Evolutionary conservation across 371 early-diverging fungal genomes (phyloP).

Genomic region (Mortierella sp.): DNA sequence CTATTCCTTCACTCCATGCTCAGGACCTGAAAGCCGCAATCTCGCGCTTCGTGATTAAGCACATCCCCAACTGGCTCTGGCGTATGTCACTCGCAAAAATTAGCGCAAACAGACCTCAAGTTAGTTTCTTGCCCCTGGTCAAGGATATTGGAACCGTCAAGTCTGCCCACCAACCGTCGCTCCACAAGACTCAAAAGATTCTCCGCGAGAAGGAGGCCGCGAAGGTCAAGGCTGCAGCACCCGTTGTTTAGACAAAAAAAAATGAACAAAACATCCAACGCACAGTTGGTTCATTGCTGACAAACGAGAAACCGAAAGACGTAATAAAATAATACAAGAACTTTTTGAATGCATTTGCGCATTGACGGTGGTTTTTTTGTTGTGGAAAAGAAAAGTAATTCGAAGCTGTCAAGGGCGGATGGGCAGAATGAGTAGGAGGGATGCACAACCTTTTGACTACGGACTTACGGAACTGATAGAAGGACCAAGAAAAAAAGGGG

Average conservation of each 20-base stretch:
- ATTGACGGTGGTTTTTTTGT: background rate
- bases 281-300: background rate
- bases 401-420: background rate
- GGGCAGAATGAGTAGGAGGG: background rate
- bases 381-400: no score
- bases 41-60: conserved; percentile 4
- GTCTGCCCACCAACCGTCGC: conserved; percentile 23
- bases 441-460: background rate
- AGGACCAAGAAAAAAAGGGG: background rate
- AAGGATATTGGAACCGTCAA: conserved; percentile 22
- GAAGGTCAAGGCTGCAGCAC: background rate
- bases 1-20: background rate
- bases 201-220: background rate
- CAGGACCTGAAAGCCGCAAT: conserved; percentile 15
- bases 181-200: conserved; percentile 25
- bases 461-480: background rate
- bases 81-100: conserved; percentile 3
- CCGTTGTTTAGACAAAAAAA: background rate
- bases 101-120: conserved; percentile 19
- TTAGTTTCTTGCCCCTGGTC: conserved; percentile 20
- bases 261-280: background rate
- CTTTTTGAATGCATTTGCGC: background rate
- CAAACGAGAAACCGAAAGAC: background rate
- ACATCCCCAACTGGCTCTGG: conserved; percentile 39
- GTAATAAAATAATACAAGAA: background rate